These are phyloP conservation scores for Phanerochaete sordida DNA, from an alignment of 768 basidiomycete genomes.

Conservation along the genomic window DNA sequence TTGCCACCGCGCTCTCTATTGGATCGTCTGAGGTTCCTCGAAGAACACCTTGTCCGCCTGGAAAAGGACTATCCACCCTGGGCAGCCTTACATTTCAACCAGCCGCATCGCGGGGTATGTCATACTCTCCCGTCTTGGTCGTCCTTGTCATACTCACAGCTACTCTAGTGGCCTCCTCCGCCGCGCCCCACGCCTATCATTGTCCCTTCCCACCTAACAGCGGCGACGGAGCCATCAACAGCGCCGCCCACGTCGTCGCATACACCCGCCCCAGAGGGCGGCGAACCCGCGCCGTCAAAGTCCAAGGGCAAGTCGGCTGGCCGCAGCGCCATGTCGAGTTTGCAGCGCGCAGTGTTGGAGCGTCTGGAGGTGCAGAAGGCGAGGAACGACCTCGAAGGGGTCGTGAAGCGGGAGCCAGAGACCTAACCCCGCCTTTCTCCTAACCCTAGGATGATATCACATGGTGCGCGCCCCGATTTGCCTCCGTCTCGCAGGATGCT, in stretches of 20 bases:
- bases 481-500: not conserved
- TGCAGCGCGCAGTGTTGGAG: slow-evolving; percentile 75
- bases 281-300: slow-evolving; percentile 14
- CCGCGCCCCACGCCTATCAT: slow-evolving; percentile 76
- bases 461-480: slow-evolving; percentile 5
- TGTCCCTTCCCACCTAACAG: slow-evolving; percentile 63
- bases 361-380: slow-evolving; percentile 72
- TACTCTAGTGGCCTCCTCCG: slow-evolving; percentile 74
- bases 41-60: slow-evolving; percentile 71
- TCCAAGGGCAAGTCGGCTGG: slow-evolving; percentile 20
- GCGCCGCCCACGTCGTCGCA: not conserved
- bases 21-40: slow-evolving; percentile 63
- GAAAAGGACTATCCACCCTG: slow-evolving; percentile 85
- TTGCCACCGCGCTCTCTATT: slow-evolving; percentile 63
- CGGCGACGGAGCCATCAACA: slow-evolving; percentile 7
- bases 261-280: slow-evolving; percentile 4
- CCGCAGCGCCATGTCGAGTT: slow-evolving; percentile 49
- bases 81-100: slow-evolving; percentile 87
- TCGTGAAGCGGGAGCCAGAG: not conserved
- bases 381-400: slow-evolving; percentile 43
- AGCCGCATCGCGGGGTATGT: slow-evolving; percentile 76
- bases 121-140: not conserved
- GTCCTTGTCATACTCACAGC: not conserved
- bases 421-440: not conserved
- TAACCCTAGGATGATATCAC: slow-evolving; percentile 6